Percentiles rank a stretch among this genome's conserved stretches.
phyloP scores from a whole-genome alignment of 345 rosid genomes.

The Moringa oleifera region DNA sequence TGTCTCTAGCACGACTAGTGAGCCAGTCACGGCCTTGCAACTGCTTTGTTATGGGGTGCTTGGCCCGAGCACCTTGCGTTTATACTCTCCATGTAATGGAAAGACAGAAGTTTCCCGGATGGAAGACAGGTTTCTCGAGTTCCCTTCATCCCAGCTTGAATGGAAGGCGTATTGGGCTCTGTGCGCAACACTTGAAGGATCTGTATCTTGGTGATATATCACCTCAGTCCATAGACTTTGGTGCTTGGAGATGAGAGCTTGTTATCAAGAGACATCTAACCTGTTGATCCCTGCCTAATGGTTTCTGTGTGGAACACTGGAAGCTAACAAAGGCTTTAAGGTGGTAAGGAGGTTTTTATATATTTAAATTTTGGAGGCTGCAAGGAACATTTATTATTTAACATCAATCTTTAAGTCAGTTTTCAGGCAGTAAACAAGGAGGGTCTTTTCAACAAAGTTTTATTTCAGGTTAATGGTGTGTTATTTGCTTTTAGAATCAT shows the following conservation, averaged over 20 bases:
- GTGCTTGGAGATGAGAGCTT: slow-evolving; percentile 52
- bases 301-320: neutral
- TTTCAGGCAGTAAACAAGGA: too few species aligned
- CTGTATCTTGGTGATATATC: slow-evolving; percentile 69
- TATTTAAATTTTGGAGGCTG: too few species aligned
- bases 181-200: slow-evolving; percentile 65
- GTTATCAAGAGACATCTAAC: neutral
- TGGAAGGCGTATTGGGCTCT: slow-evolving; percentile 68
- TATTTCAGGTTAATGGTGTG: too few species aligned
- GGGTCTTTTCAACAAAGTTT: too few species aligned
- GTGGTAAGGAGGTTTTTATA: neutral
- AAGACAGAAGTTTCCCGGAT: slow-evolving; percentile 87
- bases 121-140: slow-evolving; percentile 86
- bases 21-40: slow-evolving; percentile 70
- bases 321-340: slow-evolving; percentile 1
- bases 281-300: neutral
- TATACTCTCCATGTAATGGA: slow-evolving; percentile 84
- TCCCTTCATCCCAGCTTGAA: slow-evolving; percentile 85
- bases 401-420: too few species aligned
- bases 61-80: slow-evolving; percentile 59
- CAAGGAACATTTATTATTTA: too few species aligned
- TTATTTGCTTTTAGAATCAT: too few species aligned
- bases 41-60: slow-evolving; percentile 73
- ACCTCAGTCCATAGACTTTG: slow-evolving; percentile 74
- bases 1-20: slow-evolving; percentile 67